Evolutionary conservation across 2,329 filamentous ascomycete genomes (phyloP).

Genomic region (Fusarium solani-melongenae): DNA sequence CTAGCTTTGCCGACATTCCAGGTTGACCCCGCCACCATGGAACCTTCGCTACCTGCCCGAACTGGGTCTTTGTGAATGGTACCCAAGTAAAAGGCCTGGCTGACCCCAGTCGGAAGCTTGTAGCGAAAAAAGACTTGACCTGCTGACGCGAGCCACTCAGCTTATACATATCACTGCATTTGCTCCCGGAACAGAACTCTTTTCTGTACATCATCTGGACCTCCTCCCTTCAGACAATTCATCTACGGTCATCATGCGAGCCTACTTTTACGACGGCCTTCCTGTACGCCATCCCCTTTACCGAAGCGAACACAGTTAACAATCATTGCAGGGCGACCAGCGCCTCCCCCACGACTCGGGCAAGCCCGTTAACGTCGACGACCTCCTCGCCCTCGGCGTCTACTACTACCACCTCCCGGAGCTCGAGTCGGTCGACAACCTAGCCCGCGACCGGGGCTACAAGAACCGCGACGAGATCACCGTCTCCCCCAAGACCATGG

Average conservation of each 20-base stretch:
- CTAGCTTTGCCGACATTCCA: conserved; percentile 30
- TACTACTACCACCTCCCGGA: conserved; percentile 77
- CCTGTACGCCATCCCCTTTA: conserved; percentile 54
- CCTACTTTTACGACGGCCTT: conserved; percentile 68
- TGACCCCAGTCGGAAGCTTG: conserved; percentile 20
- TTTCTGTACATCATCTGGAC: neutral
- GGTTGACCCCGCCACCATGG: conserved; percentile 36
- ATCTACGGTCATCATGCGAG: conserved; percentile 58
- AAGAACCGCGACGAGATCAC: conserved; percentile 95
- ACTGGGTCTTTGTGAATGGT: conserved; percentile 9
- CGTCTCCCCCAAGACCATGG: conserved; percentile 88
- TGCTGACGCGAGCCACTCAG: conserved; percentile 8
- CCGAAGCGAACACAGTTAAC: conserved; percentile 9
- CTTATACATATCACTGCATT: neutral
- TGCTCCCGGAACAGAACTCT: neutral
- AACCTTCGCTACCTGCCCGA: conserved; percentile 15
- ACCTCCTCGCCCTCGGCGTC: conserved; percentile 82
- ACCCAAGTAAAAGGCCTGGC: conserved; percentile 23
- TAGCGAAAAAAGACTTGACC: conserved; percentile 8
- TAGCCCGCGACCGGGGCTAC: conserved; percentile 83
- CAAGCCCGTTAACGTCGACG: conserved; percentile 69
- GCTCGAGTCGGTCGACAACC: conserved; percentile 74
- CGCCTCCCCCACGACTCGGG: conserved; percentile 90
- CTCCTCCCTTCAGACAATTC: neutral
- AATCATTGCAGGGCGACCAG: conserved; percentile 81